These are phyloP conservation scores for Hypoxylon cercidicola DNA, from an alignment of 495 filamentous ascomycete species.

Conservation along the genomic window DNA sequence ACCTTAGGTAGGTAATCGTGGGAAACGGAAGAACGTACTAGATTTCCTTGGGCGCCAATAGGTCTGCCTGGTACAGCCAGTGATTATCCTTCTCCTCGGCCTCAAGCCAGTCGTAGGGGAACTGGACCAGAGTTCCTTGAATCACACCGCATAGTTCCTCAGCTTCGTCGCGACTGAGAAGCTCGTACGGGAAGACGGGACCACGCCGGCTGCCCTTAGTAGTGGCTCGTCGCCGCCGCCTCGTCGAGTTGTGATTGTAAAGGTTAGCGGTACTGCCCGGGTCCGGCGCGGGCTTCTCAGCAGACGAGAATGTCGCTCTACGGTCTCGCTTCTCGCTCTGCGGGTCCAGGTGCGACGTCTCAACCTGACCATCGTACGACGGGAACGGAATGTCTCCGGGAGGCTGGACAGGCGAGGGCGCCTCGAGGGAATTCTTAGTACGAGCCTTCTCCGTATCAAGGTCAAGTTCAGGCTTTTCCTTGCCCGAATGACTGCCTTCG, in stretches of 20 bases:
- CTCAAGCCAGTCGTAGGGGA: constrained; percentile 94
- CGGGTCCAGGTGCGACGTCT: constrained; percentile 33
- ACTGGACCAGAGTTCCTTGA: constrained; percentile 89
- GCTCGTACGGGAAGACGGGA: constrained; percentile 72
- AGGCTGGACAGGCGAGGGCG: constrained; percentile 42
- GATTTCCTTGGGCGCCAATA: constrained; percentile 94
- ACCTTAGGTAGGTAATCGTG: neutral
- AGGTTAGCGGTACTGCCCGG: constrained; percentile 42
- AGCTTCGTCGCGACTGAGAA: constrained; percentile 76
- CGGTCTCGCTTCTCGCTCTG: constrained; percentile 51
- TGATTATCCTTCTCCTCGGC: constrained; percentile 92
- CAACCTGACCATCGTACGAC: constrained; percentile 38
- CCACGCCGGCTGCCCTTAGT: constrained; percentile 79
- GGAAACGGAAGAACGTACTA: constrained; percentile 74
- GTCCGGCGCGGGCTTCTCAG: constrained; percentile 51
- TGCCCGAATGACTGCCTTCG: constrained; percentile 13
- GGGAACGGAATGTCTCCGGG: constrained; percentile 46
- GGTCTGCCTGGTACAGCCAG: constrained; percentile 96
- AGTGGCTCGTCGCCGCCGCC: constrained; percentile 73
- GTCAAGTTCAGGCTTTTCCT: constrained; percentile 17
- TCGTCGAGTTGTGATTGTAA: constrained; percentile 50
- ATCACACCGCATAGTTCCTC: constrained; percentile 83
- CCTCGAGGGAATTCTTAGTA: constrained; percentile 33
- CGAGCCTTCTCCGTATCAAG: constrained; percentile 36
- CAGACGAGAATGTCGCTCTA: constrained; percentile 55